Evolutionary conservation across 331 rosid species (phyloP), one percentile per base, ranked within the genome.

Genomic region (Quercus lobata): DNA sequence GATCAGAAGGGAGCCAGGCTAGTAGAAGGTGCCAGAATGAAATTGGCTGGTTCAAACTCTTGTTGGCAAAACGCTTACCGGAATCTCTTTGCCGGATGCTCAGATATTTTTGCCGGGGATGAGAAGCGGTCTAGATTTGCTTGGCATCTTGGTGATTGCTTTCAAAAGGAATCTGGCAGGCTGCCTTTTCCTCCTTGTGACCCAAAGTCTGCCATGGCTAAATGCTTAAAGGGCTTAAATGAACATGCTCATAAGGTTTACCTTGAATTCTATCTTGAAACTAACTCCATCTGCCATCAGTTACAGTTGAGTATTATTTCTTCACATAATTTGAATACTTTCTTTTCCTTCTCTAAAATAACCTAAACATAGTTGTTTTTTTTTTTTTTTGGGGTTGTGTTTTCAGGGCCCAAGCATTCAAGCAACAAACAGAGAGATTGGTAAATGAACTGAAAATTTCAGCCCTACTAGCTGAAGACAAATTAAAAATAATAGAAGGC

Each of bases 71-170:
- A 76, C 29, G 97, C 97, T 73, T 91, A 91, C 63, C 63, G 66
- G 27, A 84, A 89, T 77, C 88, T 92, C 55, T 94, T 94, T 75
- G 82, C 92, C 0, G 94, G 97, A 14, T 94, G 98, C 79, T 86
- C 94, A 0, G 92, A 91, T 79, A 89, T 91, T 53, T 79, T 86
- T 69, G 92, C 94, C 0, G 78, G 62, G 1, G 90, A 90, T 25
- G 97, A 91, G 70, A 92, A 87, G 52, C 80, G 95, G 61, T 88
- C 97, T 5, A 91, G 97, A 75, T 83, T 94, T 6, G 94, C 98
- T 58, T 94, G 97, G 97, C 94, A 92, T 84, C 86, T 94, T 18
- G 88, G 97, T 77, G 94, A 89, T 81, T 94, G 98, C 79, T 92
- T 94, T 73, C 98, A 91, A 52, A 89, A 79, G 71, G 97, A 92